Evolutionary conservation across 495 filamentous ascomycete genomes (phyloP).

Genomic region (Hypoxylon rickii): DNA sequence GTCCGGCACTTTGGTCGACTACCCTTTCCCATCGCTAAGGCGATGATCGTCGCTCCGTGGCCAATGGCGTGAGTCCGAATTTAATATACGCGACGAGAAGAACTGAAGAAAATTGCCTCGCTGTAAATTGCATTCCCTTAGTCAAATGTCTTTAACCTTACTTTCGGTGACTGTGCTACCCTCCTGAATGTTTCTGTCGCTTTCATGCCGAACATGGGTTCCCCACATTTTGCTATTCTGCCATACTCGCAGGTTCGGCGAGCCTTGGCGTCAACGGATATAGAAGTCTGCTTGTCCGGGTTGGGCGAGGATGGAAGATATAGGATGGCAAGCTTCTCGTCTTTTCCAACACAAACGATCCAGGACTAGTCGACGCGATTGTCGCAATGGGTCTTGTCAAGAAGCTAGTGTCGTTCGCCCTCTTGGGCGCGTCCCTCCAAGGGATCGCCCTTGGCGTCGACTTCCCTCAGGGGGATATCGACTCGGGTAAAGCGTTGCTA

Average conservation of each 20-base stretch:
- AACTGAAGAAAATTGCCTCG: slow-evolving; percentile 18
- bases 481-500: slow-evolving; percentile 44
- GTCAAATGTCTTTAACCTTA: slow-evolving; percentile 17
- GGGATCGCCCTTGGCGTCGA: slow-evolving; percentile 28
- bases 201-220: slow-evolving; percentile 29
- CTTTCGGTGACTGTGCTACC: slow-evolving; percentile 1
- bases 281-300: slow-evolving; percentile 2
- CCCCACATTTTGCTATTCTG: slow-evolving; percentile 35
- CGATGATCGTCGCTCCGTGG: slow-evolving; percentile 21
- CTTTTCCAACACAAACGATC: neutral
- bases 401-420: slow-evolving; percentile 22
- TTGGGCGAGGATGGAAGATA: slow-evolving; percentile 13
- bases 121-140: slow-evolving; percentile 16
- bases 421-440: slow-evolving; percentile 33
- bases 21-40: slow-evolving; percentile 38
- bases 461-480: slow-evolving; percentile 44
- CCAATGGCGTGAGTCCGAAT: slow-evolving; percentile 15
- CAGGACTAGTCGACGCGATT: slow-evolving; percentile 15
- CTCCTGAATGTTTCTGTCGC: slow-evolving; percentile 1
- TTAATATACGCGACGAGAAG: slow-evolving; percentile 24
- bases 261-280: slow-evolving; percentile 28
- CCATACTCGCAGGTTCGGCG: slow-evolving; percentile 22
- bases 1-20: slow-evolving; percentile 31
- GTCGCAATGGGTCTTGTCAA: slow-evolving; percentile 34
- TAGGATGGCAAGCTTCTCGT: slow-evolving; percentile 13